Evolutionary conservation across 208 protist genomes (phyloP).

Genomic region (Leishmania guyanensis): DNA sequence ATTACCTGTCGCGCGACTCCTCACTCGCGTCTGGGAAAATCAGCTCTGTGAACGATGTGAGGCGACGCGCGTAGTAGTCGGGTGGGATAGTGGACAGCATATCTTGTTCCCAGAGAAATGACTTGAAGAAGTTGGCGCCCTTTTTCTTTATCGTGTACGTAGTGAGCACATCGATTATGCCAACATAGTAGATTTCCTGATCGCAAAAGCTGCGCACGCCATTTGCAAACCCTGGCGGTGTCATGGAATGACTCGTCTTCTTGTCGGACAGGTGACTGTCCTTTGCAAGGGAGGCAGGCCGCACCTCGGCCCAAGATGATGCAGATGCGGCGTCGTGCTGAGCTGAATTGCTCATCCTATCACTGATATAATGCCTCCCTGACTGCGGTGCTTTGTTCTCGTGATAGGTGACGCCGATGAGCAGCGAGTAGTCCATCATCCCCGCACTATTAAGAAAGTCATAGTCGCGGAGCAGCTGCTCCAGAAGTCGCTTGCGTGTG

Average conservation of each 20-base stretch:
- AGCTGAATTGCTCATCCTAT: conserved; percentile 44
- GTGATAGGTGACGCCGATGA: conserved; percentile 83
- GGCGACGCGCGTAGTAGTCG: conserved; percentile 52
- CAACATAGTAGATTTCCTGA: conserved; percentile 88
- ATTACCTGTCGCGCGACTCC: background rate
- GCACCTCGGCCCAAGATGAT: conserved; percentile 19
- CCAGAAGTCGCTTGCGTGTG: conserved; percentile 47
- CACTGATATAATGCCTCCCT: conserved; percentile 41
- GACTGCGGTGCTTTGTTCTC: conserved; percentile 49
- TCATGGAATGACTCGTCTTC: background rate
- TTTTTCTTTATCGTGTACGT: conserved; percentile 86
- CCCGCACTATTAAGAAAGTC: conserved; percentile 47
- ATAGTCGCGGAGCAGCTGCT: conserved; percentile 67
- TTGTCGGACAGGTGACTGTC: background rate
- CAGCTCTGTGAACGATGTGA: conserved; percentile 59
- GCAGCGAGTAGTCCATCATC: conserved; percentile 89
- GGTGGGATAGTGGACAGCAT: conserved; percentile 86
- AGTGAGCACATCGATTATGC: conserved; percentile 89
- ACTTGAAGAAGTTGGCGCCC: conserved; percentile 86
- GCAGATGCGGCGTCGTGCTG: background rate
- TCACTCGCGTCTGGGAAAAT: conserved; percentile 65
- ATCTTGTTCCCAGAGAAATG: conserved; percentile 73
- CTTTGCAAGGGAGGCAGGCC: conserved; percentile 4
- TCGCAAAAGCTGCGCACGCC: conserved; percentile 68
- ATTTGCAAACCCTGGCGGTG: conserved; percentile 39